Conservation (phyloP, 2,329 filamentous ascomycete species). For the Colletotrichum sp. region DNA sequence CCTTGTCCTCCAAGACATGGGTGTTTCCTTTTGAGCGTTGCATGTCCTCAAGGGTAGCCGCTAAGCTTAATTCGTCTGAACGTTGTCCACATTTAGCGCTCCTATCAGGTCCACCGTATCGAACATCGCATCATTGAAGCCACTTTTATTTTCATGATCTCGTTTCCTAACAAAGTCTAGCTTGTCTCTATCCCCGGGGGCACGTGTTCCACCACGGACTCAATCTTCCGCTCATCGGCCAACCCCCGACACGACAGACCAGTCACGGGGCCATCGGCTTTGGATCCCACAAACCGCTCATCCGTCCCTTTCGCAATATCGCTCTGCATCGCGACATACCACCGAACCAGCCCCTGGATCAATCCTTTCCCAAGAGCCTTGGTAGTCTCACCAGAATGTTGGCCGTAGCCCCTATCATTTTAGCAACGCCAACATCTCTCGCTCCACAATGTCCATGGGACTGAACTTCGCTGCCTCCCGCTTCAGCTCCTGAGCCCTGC, state of each 20-base stretch:
- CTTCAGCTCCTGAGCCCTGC: constrained; percentile 28
- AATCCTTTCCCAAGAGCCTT: neutral
- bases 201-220: neutral
- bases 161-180: neutral
- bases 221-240: neutral
- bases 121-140: neutral
- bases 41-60: neutral
- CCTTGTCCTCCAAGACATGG: neutral
- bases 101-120: neutral
- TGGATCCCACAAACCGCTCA: neutral
- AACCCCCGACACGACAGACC: neutral
- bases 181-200: neutral
- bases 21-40: neutral
- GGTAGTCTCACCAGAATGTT: neutral
- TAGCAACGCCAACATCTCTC: neutral
- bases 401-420: neutral
- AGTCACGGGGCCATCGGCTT: neutral
- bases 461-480: neutral
- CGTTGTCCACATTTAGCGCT: neutral
- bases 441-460: neutral
- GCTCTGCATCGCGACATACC: neutral
- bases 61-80: constrained; percentile 10
- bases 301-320: neutral
- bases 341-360: neutral
- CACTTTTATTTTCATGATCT: neutral